Evolutionary conservation across 1,139 yeast genomes (phyloP), one percentile per base, ranked within the genome.

Genomic region (Yamadazyma sp.): DNA sequence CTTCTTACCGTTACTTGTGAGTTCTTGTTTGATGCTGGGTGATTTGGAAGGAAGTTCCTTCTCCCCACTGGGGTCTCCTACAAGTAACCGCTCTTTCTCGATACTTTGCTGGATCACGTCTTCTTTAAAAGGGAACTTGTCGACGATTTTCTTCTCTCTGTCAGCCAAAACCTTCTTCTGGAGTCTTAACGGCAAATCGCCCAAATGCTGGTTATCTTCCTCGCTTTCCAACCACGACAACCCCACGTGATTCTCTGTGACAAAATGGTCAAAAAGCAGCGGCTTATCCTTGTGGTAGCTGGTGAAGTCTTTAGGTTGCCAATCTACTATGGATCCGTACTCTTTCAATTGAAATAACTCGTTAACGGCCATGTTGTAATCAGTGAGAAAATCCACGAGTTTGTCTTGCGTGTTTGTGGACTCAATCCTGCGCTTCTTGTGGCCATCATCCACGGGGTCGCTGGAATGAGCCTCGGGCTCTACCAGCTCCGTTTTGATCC

Each of bases 311-410:
- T 57, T 50, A 0, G 89, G 88, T 44, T 81, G 75, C 71, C 80
- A 84, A 33, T 73, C 71, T 0, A 75, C 78, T 14, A 84, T 60
- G 2, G 88, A 74, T 29, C 74, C 76, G 51, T 75, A 79, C 48
- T 78, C 80, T 45, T 68, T 73, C n/a, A 80, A 58, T 46, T 80
- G 83, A 54, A 77, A 80, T 36, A 80, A 58, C 47, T 78, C 77
- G 56, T 60, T 81, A 44, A 55, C 70, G 45, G 58, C 59, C 41
- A 63, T 44, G 48, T 76, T 79, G 47, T 76, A 76, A 29, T 68
- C 64, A 11, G 76, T 62, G 12, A 71, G 57, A 25, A 73, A 61
- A 10, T 64, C 57, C 2, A 64, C 57, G 29, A 70, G 45, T 17
- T 14, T n/a, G 20, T 33, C 35, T 26, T 20, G 28, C 38, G 47